Percentiles rank a stretch among this genome's conserved stretches.
Evolutionary conservation across 192 early-diverging fungal species (phyloP).

Genomic region (Linnemannia elongata): DNA sequence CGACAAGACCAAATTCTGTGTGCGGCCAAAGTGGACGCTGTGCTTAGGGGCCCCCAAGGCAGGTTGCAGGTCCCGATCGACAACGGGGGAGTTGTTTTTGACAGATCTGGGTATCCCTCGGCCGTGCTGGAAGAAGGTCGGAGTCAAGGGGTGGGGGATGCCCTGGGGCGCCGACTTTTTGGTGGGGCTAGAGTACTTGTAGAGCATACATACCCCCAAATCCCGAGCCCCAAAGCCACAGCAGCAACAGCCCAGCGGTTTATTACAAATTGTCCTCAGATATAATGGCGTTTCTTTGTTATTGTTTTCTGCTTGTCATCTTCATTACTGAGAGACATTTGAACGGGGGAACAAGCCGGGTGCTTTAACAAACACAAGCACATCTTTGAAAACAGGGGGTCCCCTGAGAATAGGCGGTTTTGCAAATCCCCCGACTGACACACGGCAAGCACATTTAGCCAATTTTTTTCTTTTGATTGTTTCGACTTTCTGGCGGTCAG

Average conservation of each 20-base stretch:
- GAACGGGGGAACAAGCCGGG: background rate
- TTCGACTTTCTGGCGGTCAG: too few species aligned
- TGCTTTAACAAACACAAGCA: background rate
- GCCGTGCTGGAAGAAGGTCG: slow-evolving; percentile 69
- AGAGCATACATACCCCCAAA: background rate
- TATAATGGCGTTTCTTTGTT: too few species aligned
- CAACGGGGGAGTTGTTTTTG: slow-evolving; percentile 80
- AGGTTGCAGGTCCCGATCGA: slow-evolving; percentile 68
- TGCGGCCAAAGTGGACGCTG: slow-evolving; percentile 83
- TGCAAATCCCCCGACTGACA: background rate
- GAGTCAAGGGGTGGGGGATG: slow-evolving; percentile 64
- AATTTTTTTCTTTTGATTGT: background rate
- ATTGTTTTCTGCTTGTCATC: too few species aligned
- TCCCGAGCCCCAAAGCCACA: background rate
- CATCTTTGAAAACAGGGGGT: background rate
- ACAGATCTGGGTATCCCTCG: slow-evolving; percentile 83
- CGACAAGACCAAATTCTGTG: slow-evolving; percentile 61
- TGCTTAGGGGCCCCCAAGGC: slow-evolving; percentile 80
- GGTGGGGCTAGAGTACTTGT: slow-evolving; percentile 66
- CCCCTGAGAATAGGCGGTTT: background rate
- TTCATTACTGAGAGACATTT: too few species aligned
- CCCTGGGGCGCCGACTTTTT: slow-evolving; percentile 75
- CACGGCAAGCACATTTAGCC: background rate
- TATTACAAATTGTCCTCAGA: background rate
- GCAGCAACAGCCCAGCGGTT: background rate